Conservation (phyloP, 192 early-diverging fungal genomes). For the Coemansia reversa region DNA sequence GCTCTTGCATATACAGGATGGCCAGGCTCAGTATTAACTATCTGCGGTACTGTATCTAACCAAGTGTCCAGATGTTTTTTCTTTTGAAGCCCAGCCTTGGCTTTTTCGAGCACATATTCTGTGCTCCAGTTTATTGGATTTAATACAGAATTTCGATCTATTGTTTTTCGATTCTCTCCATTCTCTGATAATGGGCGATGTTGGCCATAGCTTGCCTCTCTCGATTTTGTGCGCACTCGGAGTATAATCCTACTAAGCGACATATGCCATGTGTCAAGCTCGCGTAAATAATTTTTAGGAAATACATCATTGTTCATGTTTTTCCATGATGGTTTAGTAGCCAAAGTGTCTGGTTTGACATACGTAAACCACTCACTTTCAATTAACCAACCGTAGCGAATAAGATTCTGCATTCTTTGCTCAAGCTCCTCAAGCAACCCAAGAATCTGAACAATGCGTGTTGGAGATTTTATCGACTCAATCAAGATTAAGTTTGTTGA, state of each 20-base stretch:
- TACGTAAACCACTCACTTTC: conserved; percentile 46
- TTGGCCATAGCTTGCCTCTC: conserved; percentile 13
- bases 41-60: conserved; percentile 38
- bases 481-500: conserved; percentile 27
- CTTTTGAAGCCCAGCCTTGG: conserved; percentile 28
- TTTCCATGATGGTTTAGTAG: background rate
- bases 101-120: conserved; percentile 38
- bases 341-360: conserved; percentile 10
- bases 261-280: conserved; percentile 39
- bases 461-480: conserved; percentile 22
- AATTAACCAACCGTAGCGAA: conserved; percentile 49
- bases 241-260: conserved; percentile 29
- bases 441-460: conserved; percentile 35
- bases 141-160: background rate
- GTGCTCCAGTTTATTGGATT: conserved; percentile 40
- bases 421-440: conserved; percentile 37
- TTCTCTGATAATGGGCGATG: background rate
- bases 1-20: conserved; percentile 10
- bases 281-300: conserved; percentile 22
- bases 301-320: conserved; percentile 16
- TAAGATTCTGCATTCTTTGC: conserved; percentile 32
- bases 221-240: conserved; percentile 20
- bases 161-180: conserved; percentile 11
- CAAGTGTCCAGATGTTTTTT: conserved; percentile 25
- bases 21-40: conserved; percentile 1